phyloP scores from a whole-genome alignment of 2,329 filamentous ascomycete species.

The Lachnellula arida region DNA sequence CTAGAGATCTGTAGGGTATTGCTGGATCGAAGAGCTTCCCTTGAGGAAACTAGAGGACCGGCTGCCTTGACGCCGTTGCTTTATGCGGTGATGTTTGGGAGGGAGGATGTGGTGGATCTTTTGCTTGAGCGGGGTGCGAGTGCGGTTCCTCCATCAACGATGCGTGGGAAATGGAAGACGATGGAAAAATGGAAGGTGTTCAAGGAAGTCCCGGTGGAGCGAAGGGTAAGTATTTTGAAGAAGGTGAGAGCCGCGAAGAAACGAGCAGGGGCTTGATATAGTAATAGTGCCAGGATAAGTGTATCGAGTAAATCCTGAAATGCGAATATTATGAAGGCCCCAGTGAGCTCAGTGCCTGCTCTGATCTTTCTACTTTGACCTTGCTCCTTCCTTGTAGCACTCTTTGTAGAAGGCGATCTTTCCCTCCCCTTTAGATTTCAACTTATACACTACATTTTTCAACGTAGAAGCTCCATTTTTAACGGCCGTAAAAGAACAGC shows the following conservation, averaged over 20 bases:
- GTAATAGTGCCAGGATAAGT: too few species aligned
- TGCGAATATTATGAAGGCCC: too few species aligned
- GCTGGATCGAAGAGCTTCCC: neutral
- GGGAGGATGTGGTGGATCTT: neutral
- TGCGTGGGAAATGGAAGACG: neutral
- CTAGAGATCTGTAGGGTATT: neutral
- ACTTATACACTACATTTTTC: too few species aligned
- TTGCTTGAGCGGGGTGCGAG: neutral
- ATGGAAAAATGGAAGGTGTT: neutral
- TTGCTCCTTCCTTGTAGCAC: too few species aligned
- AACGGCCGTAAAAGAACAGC: too few species aligned
- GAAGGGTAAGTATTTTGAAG: neutral
- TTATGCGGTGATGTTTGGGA: neutral
- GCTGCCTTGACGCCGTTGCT: neutral
- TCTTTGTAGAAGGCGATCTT: too few species aligned
- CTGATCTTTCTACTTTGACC: too few species aligned
- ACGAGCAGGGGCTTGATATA: too few species aligned
- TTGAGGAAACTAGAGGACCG: neutral
- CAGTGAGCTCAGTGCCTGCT: too few species aligned
- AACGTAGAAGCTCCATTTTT: too few species aligned
- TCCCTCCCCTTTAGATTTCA: too few species aligned
- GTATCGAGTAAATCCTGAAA: too few species aligned
- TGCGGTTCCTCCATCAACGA: neutral
- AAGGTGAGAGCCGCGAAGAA: neutral
- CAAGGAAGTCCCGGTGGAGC: neutral